A percentile compares a stretch with the other conserved stretches of the same genome.
Evolutionary conservation across 163 green algal genomes (phyloP).

Genomic region (Scenedesmus sp.): DNA sequence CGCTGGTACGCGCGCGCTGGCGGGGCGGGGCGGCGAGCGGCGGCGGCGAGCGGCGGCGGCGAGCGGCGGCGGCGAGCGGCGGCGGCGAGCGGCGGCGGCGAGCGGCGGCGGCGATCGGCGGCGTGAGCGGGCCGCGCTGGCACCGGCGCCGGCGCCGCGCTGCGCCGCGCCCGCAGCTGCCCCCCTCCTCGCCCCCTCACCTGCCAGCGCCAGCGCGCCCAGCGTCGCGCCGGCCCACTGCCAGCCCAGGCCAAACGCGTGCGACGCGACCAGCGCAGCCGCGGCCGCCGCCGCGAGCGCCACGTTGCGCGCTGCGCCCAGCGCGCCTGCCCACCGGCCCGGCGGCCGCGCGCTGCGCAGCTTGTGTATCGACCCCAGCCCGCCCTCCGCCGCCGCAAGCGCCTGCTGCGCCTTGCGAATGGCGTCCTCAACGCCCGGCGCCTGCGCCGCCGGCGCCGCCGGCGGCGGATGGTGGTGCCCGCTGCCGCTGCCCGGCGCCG

Average conservation of each 20-base stretch:
- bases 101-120: too few relatives aligned
- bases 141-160: too few relatives aligned
- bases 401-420: slow-evolving; percentile 46
- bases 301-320: not conserved
- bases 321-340: not conserved
- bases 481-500: not conserved
- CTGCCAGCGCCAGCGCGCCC: slow-evolving; percentile 45
- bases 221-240: slow-evolving; percentile 55
- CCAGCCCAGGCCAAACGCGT: slow-evolving; percentile 62
- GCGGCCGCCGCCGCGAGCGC: not conserved
- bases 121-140: too few relatives aligned
- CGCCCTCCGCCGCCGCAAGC: slow-evolving; percentile 31
- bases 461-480: not conserved
- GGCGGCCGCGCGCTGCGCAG: slow-evolving; percentile 17
- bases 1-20: slow-evolving; percentile 40
- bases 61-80: too few relatives aligned
- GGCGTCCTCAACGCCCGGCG: slow-evolving; percentile 26
- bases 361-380: slow-evolving; percentile 8
- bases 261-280: slow-evolving; percentile 55
- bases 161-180: too few relatives aligned
- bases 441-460: not conserved
- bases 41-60: too few relatives aligned
- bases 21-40: too few relatives aligned
- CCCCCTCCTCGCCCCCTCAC: slow-evolving; percentile 13
- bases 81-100: too few relatives aligned